Evolutionary conservation across 805 yeast genomes (phyloP).

Genomic region (Suhomyces prunicola): DNA sequence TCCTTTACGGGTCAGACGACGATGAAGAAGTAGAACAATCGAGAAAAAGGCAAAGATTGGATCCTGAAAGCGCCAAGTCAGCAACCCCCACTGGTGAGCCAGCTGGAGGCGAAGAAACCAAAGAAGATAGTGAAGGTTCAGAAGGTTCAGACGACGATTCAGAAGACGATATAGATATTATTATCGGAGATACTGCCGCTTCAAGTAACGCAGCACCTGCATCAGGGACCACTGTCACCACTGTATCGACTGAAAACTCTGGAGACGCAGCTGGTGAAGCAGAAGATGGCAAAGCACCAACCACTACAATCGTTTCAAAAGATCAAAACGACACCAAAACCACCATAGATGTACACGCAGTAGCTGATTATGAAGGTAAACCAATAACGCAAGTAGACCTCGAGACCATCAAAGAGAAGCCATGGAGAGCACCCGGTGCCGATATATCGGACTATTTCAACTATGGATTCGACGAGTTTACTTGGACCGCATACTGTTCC

Average conservation of each 20-base stretch:
- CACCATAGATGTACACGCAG: constrained; percentile 62
- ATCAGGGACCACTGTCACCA: constrained; percentile 6
- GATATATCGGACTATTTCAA: constrained; percentile 93
- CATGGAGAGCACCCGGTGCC: constrained; percentile 98
- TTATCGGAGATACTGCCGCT: constrained; percentile 47
- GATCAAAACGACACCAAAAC: constrained; percentile 37
- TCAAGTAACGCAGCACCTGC: constrained; percentile 17
- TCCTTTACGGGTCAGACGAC: constrained; percentile 57
- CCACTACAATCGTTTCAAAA: constrained; percentile 36
- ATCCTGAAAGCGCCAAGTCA: constrained; percentile 8
- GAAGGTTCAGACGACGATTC: constrained; percentile 48
- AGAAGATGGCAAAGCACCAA: constrained; percentile 18
- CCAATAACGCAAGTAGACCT: constrained; percentile 80
- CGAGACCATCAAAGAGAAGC: constrained; percentile 84
- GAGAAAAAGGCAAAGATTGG: constrained; percentile 30
- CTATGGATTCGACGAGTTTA: constrained; percentile 92
- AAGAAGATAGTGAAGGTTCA: constrained; percentile 39
- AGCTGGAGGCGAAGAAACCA: constrained; percentile 9
- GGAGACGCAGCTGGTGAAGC: constrained; percentile 8
- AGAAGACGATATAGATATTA: constrained; percentile 78
- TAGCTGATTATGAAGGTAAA: constrained; percentile 73
- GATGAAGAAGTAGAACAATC: constrained; percentile 20
- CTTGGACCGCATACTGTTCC: constrained; percentile 90
- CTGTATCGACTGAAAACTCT: constrained; percentile 14
- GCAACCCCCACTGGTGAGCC: constrained; percentile 7